A percentile compares a stretch with the other conserved stretches of the same genome.
Conservation (phyloP, 2,329 filamentous ascomycete genomes). For the Fusarium denticulatum region DNA sequence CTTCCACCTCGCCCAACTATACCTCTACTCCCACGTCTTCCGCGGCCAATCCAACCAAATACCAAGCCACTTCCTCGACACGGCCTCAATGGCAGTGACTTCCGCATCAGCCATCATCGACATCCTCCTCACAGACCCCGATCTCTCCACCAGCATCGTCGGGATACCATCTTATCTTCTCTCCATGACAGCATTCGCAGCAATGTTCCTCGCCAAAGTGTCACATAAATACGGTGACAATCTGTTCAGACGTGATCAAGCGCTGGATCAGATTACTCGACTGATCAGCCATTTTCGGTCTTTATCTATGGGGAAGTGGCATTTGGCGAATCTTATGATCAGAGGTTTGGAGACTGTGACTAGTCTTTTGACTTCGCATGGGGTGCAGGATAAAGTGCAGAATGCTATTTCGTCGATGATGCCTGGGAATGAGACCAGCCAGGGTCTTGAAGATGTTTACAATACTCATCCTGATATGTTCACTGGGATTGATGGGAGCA, state of each 20-base stretch:
- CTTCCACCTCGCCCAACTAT: constrained; percentile 54
- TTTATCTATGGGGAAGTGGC: constrained; percentile 54
- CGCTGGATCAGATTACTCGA: constrained; percentile 50
- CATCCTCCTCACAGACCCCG: constrained; percentile 53
- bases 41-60: constrained; percentile 50
- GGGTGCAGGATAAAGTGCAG: background rate
- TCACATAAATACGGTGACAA: constrained; percentile 54
- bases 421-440: background rate
- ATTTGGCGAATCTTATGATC: constrained; percentile 58
- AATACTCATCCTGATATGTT: constrained; percentile 5
- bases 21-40: constrained; percentile 55
- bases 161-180: constrained; percentile 62
- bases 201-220: constrained; percentile 61
- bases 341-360: constrained; percentile 52
- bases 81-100: constrained; percentile 45
- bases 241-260: constrained; percentile 50
- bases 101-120: constrained; percentile 57
- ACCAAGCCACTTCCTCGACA: constrained; percentile 48
- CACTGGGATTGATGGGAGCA: constrained; percentile 17
- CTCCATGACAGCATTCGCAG: constrained; percentile 63
- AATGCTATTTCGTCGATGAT: background rate
- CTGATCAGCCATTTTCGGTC: constrained; percentile 54
- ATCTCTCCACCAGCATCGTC: constrained; percentile 51
- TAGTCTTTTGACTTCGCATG: background rate
- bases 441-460: background rate